These are phyloP conservation scores for Magnusiomyces magnusii DNA, from an alignment of 1,139 yeast species.

Conservation along the genomic window DNA sequence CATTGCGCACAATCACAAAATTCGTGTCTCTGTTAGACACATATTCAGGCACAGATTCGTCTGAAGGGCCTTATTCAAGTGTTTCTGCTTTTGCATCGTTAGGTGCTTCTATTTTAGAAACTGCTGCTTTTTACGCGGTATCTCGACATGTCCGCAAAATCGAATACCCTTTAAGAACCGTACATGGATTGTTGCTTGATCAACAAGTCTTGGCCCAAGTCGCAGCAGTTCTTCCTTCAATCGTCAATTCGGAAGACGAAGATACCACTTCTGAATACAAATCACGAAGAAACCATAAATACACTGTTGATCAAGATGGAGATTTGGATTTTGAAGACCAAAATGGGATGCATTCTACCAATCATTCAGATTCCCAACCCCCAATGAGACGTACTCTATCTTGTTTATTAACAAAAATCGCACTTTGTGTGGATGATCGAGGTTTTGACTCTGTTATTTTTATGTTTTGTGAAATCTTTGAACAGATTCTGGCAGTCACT, in stretches of 20 bases:
- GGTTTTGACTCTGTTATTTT: slow-evolving; percentile 1
- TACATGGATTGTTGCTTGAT: neutral
- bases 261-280: neutral
- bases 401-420: neutral
- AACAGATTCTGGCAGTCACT: neutral
- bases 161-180: neutral
- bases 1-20: neutral
- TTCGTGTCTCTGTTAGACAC: neutral
- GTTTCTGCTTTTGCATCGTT: neutral
- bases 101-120: neutral
- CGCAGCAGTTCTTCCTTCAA: neutral
- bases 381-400: neutral
- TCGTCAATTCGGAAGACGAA: neutral
- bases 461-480: neutral
- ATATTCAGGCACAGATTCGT: neutral
- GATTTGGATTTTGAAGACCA: neutral
- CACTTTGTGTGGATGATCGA: neutral
- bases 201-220: neutral
- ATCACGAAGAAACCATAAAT: neutral
- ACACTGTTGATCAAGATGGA: neutral
- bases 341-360: neutral
- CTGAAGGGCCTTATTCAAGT: neutral
- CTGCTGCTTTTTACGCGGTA: neutral
- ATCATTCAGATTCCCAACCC: neutral
- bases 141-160: neutral